Conservation (phyloP, 2,329 filamentous ascomycete species). For the Tolypocladium cylindrosporum region DNA sequence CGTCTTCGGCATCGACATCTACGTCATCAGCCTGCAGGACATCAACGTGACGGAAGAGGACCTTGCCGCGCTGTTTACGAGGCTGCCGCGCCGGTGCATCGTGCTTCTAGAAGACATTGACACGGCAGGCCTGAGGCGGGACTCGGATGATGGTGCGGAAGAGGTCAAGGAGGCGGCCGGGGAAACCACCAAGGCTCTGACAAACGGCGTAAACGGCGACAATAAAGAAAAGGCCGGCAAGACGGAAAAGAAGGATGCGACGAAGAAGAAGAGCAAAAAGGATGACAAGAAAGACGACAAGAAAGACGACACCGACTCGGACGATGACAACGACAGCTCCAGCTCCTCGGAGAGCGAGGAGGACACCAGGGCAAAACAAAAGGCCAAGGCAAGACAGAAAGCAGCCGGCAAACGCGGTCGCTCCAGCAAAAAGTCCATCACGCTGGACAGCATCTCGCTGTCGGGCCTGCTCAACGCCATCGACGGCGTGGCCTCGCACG, state of each 20-base stretch:
- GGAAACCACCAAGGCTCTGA: constrained; percentile 8
- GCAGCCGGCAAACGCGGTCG: background rate
- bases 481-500: constrained; percentile 70
- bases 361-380: constrained; percentile 7
- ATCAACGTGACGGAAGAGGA: constrained; percentile 52
- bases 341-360: constrained; percentile 10
- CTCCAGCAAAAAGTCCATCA: constrained; percentile 7
- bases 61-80: constrained; percentile 47
- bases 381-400: constrained; percentile 4
- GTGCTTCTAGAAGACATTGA: constrained; percentile 63
- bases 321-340: constrained; percentile 9
- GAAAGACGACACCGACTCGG: constrained; percentile 8
- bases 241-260: constrained; percentile 9
- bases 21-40: constrained; percentile 48
- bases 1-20: constrained; percentile 56
- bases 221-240: constrained; percentile 24
- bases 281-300: constrained; percentile 1
- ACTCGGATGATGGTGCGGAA: constrained; percentile 19
- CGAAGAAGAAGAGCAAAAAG: background rate
- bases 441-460: constrained; percentile 50
- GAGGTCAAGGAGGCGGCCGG: constrained; percentile 7
- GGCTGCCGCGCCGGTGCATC: constrained; percentile 52
- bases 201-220: constrained; percentile 18
- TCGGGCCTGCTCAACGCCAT: constrained; percentile 76
- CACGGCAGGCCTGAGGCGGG: constrained; percentile 46